Conservation (phyloP, 805 yeast genomes). For the Barnettozyma salicaria region DNA sequence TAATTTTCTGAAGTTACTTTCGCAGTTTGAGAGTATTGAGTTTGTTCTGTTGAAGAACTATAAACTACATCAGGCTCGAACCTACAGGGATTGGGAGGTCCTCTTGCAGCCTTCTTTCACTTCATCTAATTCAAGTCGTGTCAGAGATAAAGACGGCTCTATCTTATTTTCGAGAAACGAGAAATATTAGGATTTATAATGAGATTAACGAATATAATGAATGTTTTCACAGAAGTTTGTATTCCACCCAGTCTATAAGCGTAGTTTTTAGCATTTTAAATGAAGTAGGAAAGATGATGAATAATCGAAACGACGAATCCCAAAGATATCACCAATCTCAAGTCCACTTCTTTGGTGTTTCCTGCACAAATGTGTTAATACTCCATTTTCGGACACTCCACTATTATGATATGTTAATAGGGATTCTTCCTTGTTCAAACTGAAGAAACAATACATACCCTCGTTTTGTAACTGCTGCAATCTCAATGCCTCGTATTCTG, state of each 20-base stretch:
- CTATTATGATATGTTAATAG: slow-evolving; percentile 7
- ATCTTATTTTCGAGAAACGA: slow-evolving; percentile 33
- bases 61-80: slow-evolving; percentile 33
- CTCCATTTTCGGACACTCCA: neutral
- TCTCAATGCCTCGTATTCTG: slow-evolving; percentile 23
- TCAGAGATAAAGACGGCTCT: slow-evolving; percentile 34
- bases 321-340: neutral
- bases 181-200: no score
- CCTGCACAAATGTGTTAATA: slow-evolving; percentile 6
- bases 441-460: slow-evolving; percentile 18
- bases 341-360: neutral
- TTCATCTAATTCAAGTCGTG: slow-evolving; percentile 29
- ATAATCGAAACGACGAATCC: neutral
- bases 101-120: slow-evolving; percentile 32
- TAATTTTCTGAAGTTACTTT: slow-evolving; percentile 28
- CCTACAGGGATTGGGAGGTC: slow-evolving; percentile 34
- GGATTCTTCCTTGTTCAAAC: no score
- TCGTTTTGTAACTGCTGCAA: slow-evolving; percentile 19
- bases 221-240: neutral
- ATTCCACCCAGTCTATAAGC: neutral
- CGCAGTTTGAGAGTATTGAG: slow-evolving; percentile 30
- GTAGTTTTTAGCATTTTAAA: neutral
- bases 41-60: slow-evolving; percentile 33
- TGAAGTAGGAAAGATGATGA: neutral
- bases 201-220: neutral